Evolutionary conservation across 2,329 filamentous ascomycete genomes (phyloP).

Genomic region (Paraphaeosphaeria sporulosa): DNA sequence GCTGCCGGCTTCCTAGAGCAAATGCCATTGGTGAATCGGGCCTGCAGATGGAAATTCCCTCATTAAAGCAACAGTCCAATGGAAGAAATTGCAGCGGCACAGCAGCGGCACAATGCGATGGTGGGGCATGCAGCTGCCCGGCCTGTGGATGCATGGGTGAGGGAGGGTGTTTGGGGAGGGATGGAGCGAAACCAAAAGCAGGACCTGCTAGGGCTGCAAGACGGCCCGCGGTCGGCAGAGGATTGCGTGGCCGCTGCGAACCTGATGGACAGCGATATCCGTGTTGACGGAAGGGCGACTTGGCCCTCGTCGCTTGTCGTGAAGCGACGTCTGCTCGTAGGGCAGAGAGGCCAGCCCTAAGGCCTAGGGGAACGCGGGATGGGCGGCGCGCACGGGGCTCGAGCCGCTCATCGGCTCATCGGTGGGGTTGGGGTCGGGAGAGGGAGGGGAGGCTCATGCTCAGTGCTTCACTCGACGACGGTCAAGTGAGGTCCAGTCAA

Average conservation of each 20-base stretch:
- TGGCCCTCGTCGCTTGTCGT: not conserved
- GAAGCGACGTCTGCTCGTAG: constrained; percentile 8
- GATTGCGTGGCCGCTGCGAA: not conserved
- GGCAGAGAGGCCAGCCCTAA: constrained; percentile 7
- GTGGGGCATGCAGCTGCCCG: not conserved
- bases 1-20: not conserved
- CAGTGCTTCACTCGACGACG: not conserved
- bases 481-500: not conserved
- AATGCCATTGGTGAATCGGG: constrained; percentile 13
- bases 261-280: not conserved
- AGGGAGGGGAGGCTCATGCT: not conserved
- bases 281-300: not conserved
- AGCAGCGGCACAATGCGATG: constrained; percentile 4
- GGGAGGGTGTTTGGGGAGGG: not conserved
- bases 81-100: constrained; percentile 11
- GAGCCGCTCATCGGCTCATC: not conserved
- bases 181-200: not conserved
- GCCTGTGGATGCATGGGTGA: constrained; percentile 6
- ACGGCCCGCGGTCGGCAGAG: not conserved
- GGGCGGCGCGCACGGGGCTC: not conserved
- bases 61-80: constrained; percentile 19
- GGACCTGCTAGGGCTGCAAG: not conserved
- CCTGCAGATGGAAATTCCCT: constrained; percentile 17
- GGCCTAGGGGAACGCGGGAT: not conserved
- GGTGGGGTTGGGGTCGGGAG: not conserved